A percentile compares a stretch with the other conserved stretches of the same genome.
These are phyloP conservation scores for Wickerhamomyces mucosus DNA, from an alignment of 805 yeast species.

Conservation along the genomic window DNA sequence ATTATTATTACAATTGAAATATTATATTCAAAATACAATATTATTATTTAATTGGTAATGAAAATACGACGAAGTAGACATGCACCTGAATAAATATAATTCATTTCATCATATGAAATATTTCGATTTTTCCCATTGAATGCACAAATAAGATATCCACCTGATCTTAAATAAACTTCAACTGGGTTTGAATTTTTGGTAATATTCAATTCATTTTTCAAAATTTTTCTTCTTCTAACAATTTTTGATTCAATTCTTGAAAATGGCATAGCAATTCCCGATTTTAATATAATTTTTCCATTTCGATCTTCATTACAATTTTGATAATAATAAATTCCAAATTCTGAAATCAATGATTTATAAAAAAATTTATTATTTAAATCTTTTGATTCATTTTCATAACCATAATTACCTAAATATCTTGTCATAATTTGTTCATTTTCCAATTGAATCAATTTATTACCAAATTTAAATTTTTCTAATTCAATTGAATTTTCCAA, in stretches of 20 bases:
- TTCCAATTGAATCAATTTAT: slow-evolving; percentile 26
- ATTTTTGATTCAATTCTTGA: slow-evolving; percentile 33
- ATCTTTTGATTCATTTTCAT: slow-evolving; percentile 12
- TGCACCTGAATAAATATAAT: slow-evolving; percentile 36
- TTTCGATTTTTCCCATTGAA: slow-evolving; percentile 27
- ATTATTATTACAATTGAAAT: background rate
- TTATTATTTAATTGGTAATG: slow-evolving; percentile 8
- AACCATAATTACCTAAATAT: slow-evolving; percentile 35
- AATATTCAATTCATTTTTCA: slow-evolving; percentile 6
- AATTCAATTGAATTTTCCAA: slow-evolving; percentile 32
- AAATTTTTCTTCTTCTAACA: slow-evolving; percentile 27
- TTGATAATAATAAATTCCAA: slow-evolving; percentile 38
- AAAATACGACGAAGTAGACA: slow-evolving; percentile 40
- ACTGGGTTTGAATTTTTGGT: slow-evolving; percentile 15
- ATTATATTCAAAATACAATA: background rate
- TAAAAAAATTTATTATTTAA: slow-evolving; percentile 31
- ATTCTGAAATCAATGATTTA: slow-evolving; percentile 38
- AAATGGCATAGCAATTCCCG: slow-evolving; percentile 48
- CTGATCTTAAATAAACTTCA: slow-evolving; percentile 39
- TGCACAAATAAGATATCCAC: slow-evolving; percentile 42
- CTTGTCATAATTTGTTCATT: slow-evolving; percentile 34
- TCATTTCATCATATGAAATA: slow-evolving; percentile 29
- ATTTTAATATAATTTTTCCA: slow-evolving; percentile 25
- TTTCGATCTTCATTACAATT: slow-evolving; percentile 19
- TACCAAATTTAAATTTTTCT: slow-evolving; percentile 32